phyloP scores from a whole-genome alignment of 345 rosid species.

The Arabidopsis thaliana region TAIR10.1 NC_003076.8:6307501-6308000 shows the following conservation, averaged over 20 bases:
- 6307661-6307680: constrained; percentile 70
- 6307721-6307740: not conserved
- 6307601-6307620: constrained; percentile 95
- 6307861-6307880: not conserved
- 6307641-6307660: constrained; percentile 94
- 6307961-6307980: constrained; percentile 21
- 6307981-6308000: constrained; percentile 88
- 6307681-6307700: constrained; percentile 1
- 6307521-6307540: constrained; percentile 75
- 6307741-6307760: not conserved
- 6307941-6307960: not conserved
- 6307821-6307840: constrained; percentile 95
- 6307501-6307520: constrained; percentile 14
- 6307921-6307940: not conserved
- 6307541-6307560: constrained; percentile 82
- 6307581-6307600: constrained; percentile 74
- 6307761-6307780: constrained; percentile 67
- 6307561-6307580: constrained; percentile 84
- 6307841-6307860: constrained; percentile 96
- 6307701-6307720: not conserved
- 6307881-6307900: too few species aligned
- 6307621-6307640: constrained; percentile 90
- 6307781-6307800: constrained; percentile 90
- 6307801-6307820: constrained; percentile 88
- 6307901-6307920: not conserved